Base-by-base conservation (phyloP, 2,329 filamentous ascomycete species). In the Grosmannia huntii region DNA sequence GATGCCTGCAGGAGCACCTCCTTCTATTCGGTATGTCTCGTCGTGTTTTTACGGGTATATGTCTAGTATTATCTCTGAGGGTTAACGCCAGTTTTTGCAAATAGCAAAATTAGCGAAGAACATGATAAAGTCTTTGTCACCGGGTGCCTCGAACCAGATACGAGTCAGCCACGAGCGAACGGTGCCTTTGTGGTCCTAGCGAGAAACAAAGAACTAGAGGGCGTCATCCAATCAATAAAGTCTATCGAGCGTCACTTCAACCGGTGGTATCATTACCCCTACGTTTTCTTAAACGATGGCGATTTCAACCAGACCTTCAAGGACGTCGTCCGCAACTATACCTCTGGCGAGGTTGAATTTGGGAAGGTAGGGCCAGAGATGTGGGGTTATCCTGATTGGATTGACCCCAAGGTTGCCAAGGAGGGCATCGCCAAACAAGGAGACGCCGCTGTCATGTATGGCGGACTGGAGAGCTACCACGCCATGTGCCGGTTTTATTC, bases 401-500 rank as follows among this genome's bases (percentile, higher is more conserved):
- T 94, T 56, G 91, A 99, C 69, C 82, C 84, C 65, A 91, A 94
- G 70, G 89, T 96, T 57, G 92, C 91, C 64, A 90, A 91, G 73
- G 94, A 99, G 72, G 92, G 92, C 61, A 95, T 99, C 68, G 84
- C 89, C 57, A 96, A 96, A 75, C 94, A 99, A 72, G 94, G 94
- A 64, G 94, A 99, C 71, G 85, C 86, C 55, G 94, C 94, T 53
- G 95, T 99, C 76, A 99, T 99, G 94, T 99, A 97, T 70, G 94
- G 94, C 70, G 94, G 94, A 53, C 86, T 99, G 79, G 94, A 97
- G 72, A 96, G 91, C 73, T 99, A 99, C 70, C 94, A 99, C 68
- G 87, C 95, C 73, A 99, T 99, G 94, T 99, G 94, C 71, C 84
- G 94, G 65, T 99, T 99, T 77, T 99, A 99, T 75, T 99, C 94